phyloP scores from a whole-genome alignment of 2,329 filamentous ascomycete species.

The Colletotrichum scovillei region DNA sequence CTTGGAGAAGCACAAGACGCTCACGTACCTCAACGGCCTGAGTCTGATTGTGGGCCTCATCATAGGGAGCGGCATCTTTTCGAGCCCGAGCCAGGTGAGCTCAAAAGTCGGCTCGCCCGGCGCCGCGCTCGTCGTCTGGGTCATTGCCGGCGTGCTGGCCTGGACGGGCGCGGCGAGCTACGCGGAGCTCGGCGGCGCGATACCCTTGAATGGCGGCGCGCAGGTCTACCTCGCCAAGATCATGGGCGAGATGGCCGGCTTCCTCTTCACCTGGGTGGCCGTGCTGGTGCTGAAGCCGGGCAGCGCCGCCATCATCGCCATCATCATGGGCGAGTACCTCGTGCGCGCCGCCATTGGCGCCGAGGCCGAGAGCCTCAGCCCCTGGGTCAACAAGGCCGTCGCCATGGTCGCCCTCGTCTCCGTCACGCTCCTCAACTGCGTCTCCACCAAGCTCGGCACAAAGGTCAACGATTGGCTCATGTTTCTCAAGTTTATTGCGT shows the following conservation, averaged over 20 bases:
- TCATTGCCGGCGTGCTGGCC: conserved; percentile 88
- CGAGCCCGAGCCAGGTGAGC: conserved; percentile 92
- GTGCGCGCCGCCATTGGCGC: conserved; percentile 87
- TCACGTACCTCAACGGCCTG: conserved; percentile 94
- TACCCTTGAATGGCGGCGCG: conserved; percentile 92
- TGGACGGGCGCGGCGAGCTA: conserved; percentile 98
- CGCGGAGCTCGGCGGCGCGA: conserved; percentile 94
- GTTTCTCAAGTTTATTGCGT: conserved; percentile 94
- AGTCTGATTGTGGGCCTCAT: conserved; percentile 92
- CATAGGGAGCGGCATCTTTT: conserved; percentile 97
- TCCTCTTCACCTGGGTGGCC: conserved; percentile 96
- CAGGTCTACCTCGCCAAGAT: conserved; percentile 97
- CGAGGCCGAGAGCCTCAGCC: conserved; percentile 82
- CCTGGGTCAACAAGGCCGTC: conserved; percentile 91
- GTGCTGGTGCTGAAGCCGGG: conserved; percentile 95
- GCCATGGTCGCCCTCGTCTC: conserved; percentile 79
- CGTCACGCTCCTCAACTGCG: conserved; percentile 88
- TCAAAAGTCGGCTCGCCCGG: conserved; percentile 91
- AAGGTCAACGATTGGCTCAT: conserved; percentile 92
- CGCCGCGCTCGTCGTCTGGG: conserved; percentile 91
- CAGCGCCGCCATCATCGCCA: conserved; percentile 91
- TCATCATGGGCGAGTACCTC: conserved; percentile 99
- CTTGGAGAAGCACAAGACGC: conserved; percentile 92
- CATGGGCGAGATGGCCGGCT: conserved; percentile 91
- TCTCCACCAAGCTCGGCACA: conserved; percentile 90